These are phyloP conservation scores for Arachis hypogaea DNA, from an alignment of 306 rosid genomes.

Conservation along the genomic window DNA sequence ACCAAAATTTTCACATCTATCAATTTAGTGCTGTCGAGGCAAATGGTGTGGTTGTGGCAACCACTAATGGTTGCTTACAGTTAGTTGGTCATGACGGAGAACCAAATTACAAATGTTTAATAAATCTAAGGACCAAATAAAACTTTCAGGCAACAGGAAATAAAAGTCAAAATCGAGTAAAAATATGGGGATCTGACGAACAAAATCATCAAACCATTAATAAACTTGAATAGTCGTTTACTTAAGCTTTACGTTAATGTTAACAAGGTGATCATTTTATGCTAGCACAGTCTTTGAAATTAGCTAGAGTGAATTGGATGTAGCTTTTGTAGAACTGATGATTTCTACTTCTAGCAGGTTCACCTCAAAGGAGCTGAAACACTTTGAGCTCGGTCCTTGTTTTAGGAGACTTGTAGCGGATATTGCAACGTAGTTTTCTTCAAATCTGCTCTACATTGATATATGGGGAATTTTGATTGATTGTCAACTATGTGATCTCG, in stretches of 20 bases:
- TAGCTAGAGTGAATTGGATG: not conserved
- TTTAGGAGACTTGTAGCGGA: slow-evolving; percentile 34
- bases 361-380: slow-evolving; percentile 34
- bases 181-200: not conserved
- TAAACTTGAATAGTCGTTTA: not conserved
- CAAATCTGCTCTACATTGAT: slow-evolving; percentile 26
- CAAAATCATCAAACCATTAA: not conserved
- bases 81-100: not conserved
- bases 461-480: slow-evolving; percentile 18
- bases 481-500: slow-evolving; percentile 18
- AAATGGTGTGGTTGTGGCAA: slow-evolving; percentile 16
- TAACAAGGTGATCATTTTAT: slow-evolving; percentile 3
- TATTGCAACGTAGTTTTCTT: slow-evolving; percentile 14
- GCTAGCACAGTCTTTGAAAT: not conserved
- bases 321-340: slow-evolving; percentile 34
- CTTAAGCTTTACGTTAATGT: slow-evolving; percentile 6
- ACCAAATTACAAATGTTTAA: not conserved
- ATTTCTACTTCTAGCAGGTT: slow-evolving; percentile 35
- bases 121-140: not conserved
- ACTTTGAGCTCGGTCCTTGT: slow-evolving; percentile 3
- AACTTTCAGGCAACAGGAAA: not conserved
- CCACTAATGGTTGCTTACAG: slow-evolving; percentile 1
- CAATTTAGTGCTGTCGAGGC: not conserved
- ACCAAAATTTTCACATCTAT: not conserved
- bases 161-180: not conserved